Evolutionary conservation across 495 filamentous ascomycete genomes (phyloP).

Genomic region (Penicillium pulvis): DNA sequence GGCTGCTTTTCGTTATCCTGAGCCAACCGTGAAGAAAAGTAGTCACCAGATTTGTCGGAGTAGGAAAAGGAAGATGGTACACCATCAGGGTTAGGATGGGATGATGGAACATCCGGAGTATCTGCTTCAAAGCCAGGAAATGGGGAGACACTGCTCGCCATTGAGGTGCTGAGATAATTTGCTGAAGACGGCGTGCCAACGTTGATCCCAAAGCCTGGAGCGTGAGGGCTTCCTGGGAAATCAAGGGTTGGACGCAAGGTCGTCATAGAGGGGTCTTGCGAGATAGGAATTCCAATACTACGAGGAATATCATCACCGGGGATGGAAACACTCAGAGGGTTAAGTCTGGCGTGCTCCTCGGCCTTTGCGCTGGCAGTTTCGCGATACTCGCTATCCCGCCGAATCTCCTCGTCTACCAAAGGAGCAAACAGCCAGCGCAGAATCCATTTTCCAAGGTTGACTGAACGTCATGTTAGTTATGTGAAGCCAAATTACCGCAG

Average conservation of each 20-base stretch:
- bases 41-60: constrained; percentile 59
- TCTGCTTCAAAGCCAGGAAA: constrained; percentile 28
- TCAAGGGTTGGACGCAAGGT: constrained; percentile 70
- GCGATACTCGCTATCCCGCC: constrained; percentile 74
- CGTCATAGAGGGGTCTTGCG: constrained; percentile 46
- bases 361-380: constrained; percentile 62
- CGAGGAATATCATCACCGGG: constrained; percentile 62
- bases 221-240: constrained; percentile 54
- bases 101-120: constrained; percentile 19
- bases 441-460: constrained; percentile 97
- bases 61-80: constrained; percentile 49
- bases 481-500: not conserved
- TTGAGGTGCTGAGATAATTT: constrained; percentile 30
- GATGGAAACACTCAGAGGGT: constrained; percentile 57
- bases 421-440: constrained; percentile 89
- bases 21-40: constrained; percentile 57
- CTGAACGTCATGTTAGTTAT: constrained; percentile 46
- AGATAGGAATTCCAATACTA: constrained; percentile 47
- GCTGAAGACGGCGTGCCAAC: constrained; percentile 26
- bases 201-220: constrained; percentile 62
- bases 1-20: constrained; percentile 38
- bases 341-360: constrained; percentile 55
- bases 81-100: constrained; percentile 43
- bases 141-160: constrained; percentile 26
- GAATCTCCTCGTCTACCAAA: constrained; percentile 86